Conservation (phyloP, 768 basidiomycete genomes). For the Suillus subluteus region DNA sequence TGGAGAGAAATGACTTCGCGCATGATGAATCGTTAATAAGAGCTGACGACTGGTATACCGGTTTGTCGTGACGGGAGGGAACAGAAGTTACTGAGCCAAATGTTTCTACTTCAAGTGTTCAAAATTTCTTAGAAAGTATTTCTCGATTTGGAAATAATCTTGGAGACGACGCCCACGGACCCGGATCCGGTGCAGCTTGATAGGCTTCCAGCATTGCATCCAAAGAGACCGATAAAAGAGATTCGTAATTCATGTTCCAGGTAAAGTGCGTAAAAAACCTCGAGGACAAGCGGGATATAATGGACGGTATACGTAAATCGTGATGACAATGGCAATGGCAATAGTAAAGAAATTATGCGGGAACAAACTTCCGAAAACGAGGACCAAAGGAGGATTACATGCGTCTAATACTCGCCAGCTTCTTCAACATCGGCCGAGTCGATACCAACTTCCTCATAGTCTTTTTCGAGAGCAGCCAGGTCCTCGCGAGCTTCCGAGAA, state of each 20-base stretch:
- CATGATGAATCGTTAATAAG: slow-evolving; percentile 47
- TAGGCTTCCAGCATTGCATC: not conserved
- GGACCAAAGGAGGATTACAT: slow-evolving; percentile 24
- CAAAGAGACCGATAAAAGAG: slow-evolving; percentile 3
- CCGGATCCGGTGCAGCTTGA: not conserved
- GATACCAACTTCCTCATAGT: slow-evolving; percentile 84
- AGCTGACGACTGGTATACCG: slow-evolving; percentile 11
- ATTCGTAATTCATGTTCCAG: slow-evolving; percentile 19
- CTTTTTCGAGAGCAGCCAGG: slow-evolving; percentile 99
- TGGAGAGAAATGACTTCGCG: slow-evolving; percentile 96
- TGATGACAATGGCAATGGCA: slow-evolving; percentile 22
- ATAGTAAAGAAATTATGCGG: slow-evolving; percentile 31
- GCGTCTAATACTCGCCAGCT: slow-evolving; percentile 47
- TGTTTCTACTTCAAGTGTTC: slow-evolving; percentile 2
- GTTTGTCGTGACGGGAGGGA: slow-evolving; percentile 21
- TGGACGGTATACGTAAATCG: slow-evolving; percentile 38
- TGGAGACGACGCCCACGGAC: slow-evolving; percentile 6
- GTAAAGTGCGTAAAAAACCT: slow-evolving; percentile 13
- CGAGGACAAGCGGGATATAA: slow-evolving; percentile 33
- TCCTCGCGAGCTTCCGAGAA: slow-evolving; percentile 99
- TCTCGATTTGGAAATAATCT: slow-evolving; percentile 32
- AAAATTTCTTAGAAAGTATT: slow-evolving; percentile 25
- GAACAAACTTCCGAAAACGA: slow-evolving; percentile 31
- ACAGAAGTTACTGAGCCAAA: slow-evolving; percentile 14
- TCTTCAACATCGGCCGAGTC: slow-evolving; percentile 57